Evolutionary conservation across 192 early-diverging fungal genomes (phyloP), one percentile per base, ranked within the genome.

Genomic region (Coemansia sp.): DNA sequence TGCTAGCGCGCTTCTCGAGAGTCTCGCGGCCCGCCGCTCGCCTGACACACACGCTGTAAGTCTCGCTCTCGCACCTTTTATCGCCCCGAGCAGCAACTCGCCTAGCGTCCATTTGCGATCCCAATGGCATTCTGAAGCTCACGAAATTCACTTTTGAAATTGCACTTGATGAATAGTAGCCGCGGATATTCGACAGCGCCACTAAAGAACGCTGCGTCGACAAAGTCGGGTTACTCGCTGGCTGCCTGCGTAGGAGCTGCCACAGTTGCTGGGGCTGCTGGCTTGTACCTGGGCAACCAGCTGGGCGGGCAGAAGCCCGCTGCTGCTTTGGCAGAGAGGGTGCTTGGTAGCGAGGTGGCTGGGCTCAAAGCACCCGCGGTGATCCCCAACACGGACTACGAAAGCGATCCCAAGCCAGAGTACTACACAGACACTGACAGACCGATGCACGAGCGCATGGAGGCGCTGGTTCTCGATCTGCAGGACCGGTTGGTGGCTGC

Each of bases 401-500:
- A 62, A 46, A 36, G 34, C 49, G 47, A 27, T 62, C 23, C 37
- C 32, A 64, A 63, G 39, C 63, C 67, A 0, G 15, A 19, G 0
- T 76, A 76, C 50, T 69, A 64, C 44, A 45, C 20, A 15, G 58
- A 72, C 30, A 40, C 44, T 14, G 5, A n/a, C 1, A 14, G 32
- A 39, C 82, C 84, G 4, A 93, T 93, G 86, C 83, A 89, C 54
- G 60, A 81, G 34, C 80, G 87, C 22, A 97, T 97, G 94, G 88
- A 87, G 53, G 55, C 63, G 0, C 86, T 85, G 45, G 85, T 94
- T 32, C 82, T 83, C 15, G 78, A 78, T 39, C 80, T 93, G 19
- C 94, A 97, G 57, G 68, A 77, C 13, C 72, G 85, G 48, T 91
- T 97, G 43, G 85, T 87, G 19, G 23, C 39, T 28, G 78, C 63